Percentiles rank a stretch among this genome's conserved stretches.
These are phyloP conservation scores for Prunus kanzakura DNA, from an alignment of 306 rosid genomes.

Conservation along the genomic window DNA sequence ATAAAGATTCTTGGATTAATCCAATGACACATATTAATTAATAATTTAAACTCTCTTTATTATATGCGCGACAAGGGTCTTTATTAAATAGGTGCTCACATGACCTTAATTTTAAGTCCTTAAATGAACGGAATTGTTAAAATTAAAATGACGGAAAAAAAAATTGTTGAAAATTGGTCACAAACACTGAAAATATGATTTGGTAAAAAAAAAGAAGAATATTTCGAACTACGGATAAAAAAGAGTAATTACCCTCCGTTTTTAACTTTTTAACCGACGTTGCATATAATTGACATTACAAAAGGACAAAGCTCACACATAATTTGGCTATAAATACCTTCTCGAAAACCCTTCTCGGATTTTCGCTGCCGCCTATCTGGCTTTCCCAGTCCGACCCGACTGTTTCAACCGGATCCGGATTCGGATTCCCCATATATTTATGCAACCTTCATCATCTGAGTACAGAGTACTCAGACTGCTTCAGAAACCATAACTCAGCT, in stretches of 20 bases:
- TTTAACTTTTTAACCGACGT: neutral
- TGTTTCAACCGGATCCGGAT: conserved; percentile 28
- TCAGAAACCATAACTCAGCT: conserved; percentile 12
- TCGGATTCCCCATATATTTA: conserved; percentile 11
- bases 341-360: neutral
- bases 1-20: too few species aligned
- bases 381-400: conserved; percentile 13
- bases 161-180: too few species aligned
- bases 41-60: too few species aligned
- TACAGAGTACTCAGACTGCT: neutral
- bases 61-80: too few species aligned
- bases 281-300: neutral
- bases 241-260: neutral
- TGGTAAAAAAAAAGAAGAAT: neutral
- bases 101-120: too few species aligned
- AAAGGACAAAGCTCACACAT: neutral
- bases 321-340: conserved; percentile 17
- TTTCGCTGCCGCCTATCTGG: conserved; percentile 22
- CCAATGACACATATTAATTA: too few species aligned
- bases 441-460: conserved; percentile 9
- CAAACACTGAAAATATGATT: too few species aligned
- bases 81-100: too few species aligned
- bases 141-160: too few species aligned
- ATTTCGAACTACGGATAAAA: too few species aligned
- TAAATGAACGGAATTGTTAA: too few species aligned